Conservation (phyloP, 495 filamentous ascomycete genomes). For the Penicillium ochrochloron region DNA sequence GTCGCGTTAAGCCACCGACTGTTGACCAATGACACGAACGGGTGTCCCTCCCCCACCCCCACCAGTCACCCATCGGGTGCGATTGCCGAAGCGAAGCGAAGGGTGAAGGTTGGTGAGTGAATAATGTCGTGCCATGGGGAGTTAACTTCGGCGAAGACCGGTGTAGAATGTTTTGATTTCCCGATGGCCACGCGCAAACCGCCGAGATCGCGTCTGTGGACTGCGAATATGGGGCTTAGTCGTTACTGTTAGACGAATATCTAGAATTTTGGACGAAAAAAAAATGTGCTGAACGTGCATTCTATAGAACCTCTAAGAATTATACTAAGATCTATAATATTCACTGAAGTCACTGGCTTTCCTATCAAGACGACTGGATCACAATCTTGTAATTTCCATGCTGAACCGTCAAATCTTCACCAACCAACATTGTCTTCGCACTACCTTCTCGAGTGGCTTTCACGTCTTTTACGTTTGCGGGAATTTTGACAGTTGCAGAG, state of each 20-base stretch:
- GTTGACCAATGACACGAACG: neutral
- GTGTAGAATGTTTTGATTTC: neutral
- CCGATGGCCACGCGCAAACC: neutral
- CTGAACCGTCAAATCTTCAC: slow-evolving; percentile 1
- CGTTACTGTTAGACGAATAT: neutral
- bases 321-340: neutral
- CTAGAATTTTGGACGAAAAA: too few species aligned
- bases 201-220: neutral
- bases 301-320: neutral
- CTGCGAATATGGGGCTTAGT: neutral
- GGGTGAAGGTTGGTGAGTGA: neutral
- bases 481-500: slow-evolving; percentile 12
- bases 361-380: neutral
- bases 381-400: slow-evolving; percentile 13
- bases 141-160: neutral
- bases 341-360: neutral
- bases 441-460: slow-evolving; percentile 4
- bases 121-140: neutral
- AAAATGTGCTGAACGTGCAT: neutral
- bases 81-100: neutral
- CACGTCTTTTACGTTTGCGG: neutral
- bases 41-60: neutral
- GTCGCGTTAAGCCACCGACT: neutral
- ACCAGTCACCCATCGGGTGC: neutral
- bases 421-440: neutral